Conservation (phyloP, 1,284 basidiomycete species). For the Pseudozyma thailandica region DNA sequence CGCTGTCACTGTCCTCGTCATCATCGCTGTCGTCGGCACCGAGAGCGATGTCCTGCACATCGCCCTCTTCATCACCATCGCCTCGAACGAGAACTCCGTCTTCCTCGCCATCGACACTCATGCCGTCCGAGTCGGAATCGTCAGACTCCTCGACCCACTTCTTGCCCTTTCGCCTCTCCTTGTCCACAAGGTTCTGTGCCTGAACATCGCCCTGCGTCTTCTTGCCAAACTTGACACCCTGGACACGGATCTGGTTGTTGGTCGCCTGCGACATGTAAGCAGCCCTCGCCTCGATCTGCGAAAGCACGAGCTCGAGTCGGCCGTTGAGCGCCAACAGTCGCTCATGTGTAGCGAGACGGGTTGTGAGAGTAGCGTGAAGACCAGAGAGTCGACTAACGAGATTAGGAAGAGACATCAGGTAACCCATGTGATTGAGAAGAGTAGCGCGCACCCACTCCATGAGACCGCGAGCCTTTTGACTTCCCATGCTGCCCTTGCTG, state of each 20-base stretch:
- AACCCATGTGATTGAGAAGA: constrained; percentile 85
- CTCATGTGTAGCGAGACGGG: constrained; percentile 83
- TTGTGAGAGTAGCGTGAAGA: constrained; percentile 83
- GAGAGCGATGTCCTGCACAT: constrained; percentile 58
- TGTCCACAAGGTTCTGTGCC: constrained; percentile 5
- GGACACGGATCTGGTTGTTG: constrained; percentile 48
- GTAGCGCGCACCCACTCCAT: constrained; percentile 90
- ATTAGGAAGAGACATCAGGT: constrained; percentile 93
- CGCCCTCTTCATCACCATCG: constrained; percentile 50
- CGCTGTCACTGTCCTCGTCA: constrained; percentile 43
- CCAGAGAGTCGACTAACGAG: constrained; percentile 83
- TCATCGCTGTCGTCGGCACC: constrained; percentile 48
- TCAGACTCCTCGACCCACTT: constrained; percentile 59
- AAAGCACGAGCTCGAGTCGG: constrained; percentile 89
- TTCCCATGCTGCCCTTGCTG: constrained; percentile 57
- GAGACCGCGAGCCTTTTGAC: constrained; percentile 73
- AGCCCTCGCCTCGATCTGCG: constrained; percentile 84
- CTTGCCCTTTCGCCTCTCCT: constrained; percentile 46
- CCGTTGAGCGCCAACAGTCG: constrained; percentile 86
- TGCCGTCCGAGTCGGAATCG: constrained; percentile 49
- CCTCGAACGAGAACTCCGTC: constrained; percentile 40
- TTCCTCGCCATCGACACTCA: constrained; percentile 38
- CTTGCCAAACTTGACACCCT: constrained; percentile 57
- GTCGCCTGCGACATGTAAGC: constrained; percentile 56
- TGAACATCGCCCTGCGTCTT: constrained; percentile 31